phyloP scores from a whole-genome alignment of 179 eudicot genomes.

The Camellia oleifera region DNA sequence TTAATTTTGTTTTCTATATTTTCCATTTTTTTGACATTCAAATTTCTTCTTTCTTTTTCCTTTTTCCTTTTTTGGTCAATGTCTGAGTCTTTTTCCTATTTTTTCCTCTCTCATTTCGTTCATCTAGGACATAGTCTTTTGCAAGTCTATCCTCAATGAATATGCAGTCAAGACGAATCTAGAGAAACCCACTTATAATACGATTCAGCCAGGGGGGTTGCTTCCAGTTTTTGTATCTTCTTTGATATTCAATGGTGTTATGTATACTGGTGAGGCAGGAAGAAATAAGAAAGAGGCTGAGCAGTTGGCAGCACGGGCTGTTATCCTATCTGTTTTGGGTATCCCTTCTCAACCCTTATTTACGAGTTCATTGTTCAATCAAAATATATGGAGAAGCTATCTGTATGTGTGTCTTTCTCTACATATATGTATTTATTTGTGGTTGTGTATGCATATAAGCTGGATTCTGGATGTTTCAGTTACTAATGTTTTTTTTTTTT shows the following conservation, averaged over 20 bases:
- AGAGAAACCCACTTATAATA: conserved; percentile 41
- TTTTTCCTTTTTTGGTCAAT: background rate
- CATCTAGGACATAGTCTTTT: conserved; percentile 31
- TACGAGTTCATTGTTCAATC: background rate
- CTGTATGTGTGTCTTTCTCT: background rate
- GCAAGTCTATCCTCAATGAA: conserved; percentile 48
- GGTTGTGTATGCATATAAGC: background rate
- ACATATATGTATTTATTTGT: background rate
- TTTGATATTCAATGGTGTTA: conserved; percentile 35
- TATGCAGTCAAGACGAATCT: conserved; percentile 50
- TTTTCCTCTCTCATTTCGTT: background rate
- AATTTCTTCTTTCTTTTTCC: background rate
- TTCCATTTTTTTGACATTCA: background rate
- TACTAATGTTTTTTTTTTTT: background rate
- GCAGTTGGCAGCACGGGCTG: conserved; percentile 63
- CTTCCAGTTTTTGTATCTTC: conserved; percentile 30
- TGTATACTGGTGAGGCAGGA: conserved; percentile 42
- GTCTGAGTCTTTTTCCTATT: background rate
- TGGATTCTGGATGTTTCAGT: too few species aligned
- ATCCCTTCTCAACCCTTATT: conserved; percentile 8
- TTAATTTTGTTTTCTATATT: background rate
- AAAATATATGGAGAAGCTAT: background rate
- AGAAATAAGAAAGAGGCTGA: conserved; percentile 71
- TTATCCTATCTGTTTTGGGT: conserved; percentile 59
- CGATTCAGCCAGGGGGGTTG: conserved; percentile 28